Evolutionary conservation across 1,284 basidiomycete genomes (phyloP).

Genomic region (Cryptococcus wingfieldii): DNA sequence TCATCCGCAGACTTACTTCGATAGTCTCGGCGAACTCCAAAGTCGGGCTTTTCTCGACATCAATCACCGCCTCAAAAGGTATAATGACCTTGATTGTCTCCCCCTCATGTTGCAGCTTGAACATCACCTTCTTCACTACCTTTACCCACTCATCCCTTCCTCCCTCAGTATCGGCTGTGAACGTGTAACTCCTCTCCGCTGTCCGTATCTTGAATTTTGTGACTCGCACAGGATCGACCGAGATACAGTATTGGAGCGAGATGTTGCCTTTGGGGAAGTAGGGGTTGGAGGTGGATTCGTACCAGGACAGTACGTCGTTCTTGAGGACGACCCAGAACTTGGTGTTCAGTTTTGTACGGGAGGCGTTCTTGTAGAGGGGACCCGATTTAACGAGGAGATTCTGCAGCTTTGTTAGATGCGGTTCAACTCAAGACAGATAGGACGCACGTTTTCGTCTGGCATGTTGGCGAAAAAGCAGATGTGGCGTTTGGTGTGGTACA

Average conservation of each 20-base stretch:
- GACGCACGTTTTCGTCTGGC: slow-evolving; percentile 71
- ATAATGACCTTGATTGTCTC: slow-evolving; percentile 92
- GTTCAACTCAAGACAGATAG: neutral
- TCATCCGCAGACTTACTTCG: slow-evolving; percentile 52
- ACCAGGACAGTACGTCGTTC: slow-evolving; percentile 92
- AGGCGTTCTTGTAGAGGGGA: slow-evolving; percentile 74
- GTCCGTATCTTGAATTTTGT: slow-evolving; percentile 73
- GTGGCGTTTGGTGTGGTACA: slow-evolving; percentile 88
- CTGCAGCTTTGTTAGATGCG: slow-evolving; percentile 47
- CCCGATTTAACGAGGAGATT: slow-evolving; percentile 84
- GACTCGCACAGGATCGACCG: slow-evolving; percentile 71
- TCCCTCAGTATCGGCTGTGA: slow-evolving; percentile 72
- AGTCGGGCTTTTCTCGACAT: slow-evolving; percentile 78
- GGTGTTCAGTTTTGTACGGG: slow-evolving; percentile 78
- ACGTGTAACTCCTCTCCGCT: slow-evolving; percentile 66
- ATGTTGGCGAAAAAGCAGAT: slow-evolving; percentile 97
- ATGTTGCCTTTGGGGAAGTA: slow-evolving; percentile 96
- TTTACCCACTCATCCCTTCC: slow-evolving; percentile 91
- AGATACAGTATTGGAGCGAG: slow-evolving; percentile 84
- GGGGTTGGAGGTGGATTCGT: slow-evolving; percentile 86
- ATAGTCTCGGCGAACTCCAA: slow-evolving; percentile 94
- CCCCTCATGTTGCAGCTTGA: slow-evolving; percentile 92
- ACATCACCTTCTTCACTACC: slow-evolving; percentile 78
- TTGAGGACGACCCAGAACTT: slow-evolving; percentile 92
- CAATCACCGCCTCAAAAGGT: slow-evolving; percentile 80